These are phyloP conservation scores for Ganoderma lucidum DNA, from an alignment of 1,284 basidiomycete species.

Conservation along the genomic window DNA sequence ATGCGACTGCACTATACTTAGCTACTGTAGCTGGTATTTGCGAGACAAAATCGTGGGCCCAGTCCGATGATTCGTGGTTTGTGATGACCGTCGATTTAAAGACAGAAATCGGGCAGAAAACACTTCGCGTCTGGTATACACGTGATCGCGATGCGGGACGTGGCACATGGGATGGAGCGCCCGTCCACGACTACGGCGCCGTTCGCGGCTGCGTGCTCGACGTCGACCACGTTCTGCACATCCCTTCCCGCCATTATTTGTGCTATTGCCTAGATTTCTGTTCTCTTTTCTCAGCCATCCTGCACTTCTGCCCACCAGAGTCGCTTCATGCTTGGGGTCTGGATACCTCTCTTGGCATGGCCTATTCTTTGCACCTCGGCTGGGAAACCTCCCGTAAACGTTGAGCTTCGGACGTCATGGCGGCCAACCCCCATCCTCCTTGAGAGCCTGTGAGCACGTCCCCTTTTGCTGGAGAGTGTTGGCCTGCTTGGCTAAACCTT, in stretches of 20 bases:
- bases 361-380: conserved; percentile 20
- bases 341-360: conserved; percentile 26
- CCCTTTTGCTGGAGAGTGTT: too few species aligned
- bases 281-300: neutral
- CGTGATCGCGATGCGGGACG: conserved; percentile 4
- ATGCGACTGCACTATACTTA: too few species aligned
- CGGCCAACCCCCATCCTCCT: conserved; percentile 75
- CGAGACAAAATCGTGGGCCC: too few species aligned
- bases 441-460: conserved; percentile 78
- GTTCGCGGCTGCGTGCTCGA: neutral
- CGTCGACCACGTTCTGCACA: neutral
- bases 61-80: too few species aligned
- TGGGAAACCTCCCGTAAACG: conserved; percentile 70
- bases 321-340: conserved; percentile 23
- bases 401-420: conserved; percentile 86
- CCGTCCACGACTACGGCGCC: neutral
- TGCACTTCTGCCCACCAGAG: neutral
- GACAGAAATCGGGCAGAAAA: neutral
- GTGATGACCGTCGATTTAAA: neutral
- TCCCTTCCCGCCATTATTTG: neutral
- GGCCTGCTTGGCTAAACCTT: neutral
- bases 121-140: neutral
- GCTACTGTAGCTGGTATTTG: too few species aligned
- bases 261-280: neutral
- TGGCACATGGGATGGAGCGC: neutral